Evolutionary conservation across 352 stramenopile genomes (phyloP).

Genomic region (Elongisporangium senticosum): DNA sequence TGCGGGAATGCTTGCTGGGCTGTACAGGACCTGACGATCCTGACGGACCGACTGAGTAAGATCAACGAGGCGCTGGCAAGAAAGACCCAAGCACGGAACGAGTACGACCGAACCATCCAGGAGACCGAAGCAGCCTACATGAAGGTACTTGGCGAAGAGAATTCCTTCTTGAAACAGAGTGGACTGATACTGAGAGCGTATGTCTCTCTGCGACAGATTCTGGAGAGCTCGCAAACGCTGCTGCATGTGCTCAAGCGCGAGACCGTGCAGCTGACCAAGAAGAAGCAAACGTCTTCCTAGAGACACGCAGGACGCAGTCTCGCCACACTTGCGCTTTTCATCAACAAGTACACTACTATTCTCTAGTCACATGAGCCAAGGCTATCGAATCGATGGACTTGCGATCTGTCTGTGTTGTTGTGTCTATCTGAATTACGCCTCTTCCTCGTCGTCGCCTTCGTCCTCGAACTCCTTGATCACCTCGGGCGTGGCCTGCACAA

Average conservation of each 20-base stretch:
- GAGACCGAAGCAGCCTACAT: conserved; percentile 94
- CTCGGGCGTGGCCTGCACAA: conserved; percentile 73
- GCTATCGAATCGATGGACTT: background rate
- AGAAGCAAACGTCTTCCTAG: conserved; percentile 88
- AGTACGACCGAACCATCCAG: conserved; percentile 93
- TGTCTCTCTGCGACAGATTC: conserved; percentile 57
- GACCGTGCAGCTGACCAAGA: conserved; percentile 93
- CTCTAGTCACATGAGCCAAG: background rate
- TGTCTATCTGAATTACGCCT: background rate
- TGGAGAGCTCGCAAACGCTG: conserved; percentile 92
- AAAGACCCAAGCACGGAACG: conserved; percentile 88
- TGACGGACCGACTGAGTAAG: conserved; percentile 88
- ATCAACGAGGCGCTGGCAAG: conserved; percentile 89
- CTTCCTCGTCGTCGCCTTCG: conserved; percentile 10
- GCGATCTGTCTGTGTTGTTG: conserved; percentile 3
- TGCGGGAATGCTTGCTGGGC: conserved; percentile 1
- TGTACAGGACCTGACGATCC: conserved; percentile 77
- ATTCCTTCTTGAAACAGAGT: conserved; percentile 1
- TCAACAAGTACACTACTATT: background rate
- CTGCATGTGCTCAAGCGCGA: conserved; percentile 94
- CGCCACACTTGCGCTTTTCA: background rate
- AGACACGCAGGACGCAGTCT: background rate
- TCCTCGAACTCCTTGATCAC: conserved; percentile 73
- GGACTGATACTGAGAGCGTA: background rate
- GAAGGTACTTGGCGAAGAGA: conserved; percentile 67